These are phyloP conservation scores for Tylopilus sp. DNA, from an alignment of 768 basidiomycete species.

Conservation along the genomic window DNA sequence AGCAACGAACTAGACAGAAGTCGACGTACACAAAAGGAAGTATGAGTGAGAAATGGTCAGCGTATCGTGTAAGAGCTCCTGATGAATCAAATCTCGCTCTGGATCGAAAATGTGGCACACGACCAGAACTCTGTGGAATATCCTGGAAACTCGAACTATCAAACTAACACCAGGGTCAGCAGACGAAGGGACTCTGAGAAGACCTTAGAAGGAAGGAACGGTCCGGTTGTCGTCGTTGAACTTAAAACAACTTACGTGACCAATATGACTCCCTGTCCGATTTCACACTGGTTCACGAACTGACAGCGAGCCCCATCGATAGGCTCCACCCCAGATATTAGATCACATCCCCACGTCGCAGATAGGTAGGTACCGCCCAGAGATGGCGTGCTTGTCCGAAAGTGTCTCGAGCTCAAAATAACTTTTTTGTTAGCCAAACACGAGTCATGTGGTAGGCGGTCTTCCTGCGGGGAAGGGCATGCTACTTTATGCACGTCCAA, in stretches of 20 bases:
- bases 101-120: not conserved
- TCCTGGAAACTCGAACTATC: conserved; percentile 1
- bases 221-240: conserved; percentile 7
- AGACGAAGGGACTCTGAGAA: not conserved
- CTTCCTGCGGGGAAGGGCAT: conserved; percentile 5
- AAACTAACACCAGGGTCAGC: not conserved
- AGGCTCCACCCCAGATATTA: conserved; percentile 4
- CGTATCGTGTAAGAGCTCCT: conserved; percentile 15
- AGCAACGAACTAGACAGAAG: no score
- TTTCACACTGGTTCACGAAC: conserved; percentile 11
- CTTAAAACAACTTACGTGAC: conserved; percentile 2
- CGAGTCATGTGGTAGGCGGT: conserved; percentile 2
- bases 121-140: not conserved
- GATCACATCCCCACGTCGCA: conserved; percentile 19
- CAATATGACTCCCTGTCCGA: not conserved
- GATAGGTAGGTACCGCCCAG: conserved; percentile 15
- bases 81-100: no score
- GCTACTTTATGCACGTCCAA: conserved; percentile 14
- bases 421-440: conserved; percentile 4
- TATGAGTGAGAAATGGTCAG: conserved; percentile 10
- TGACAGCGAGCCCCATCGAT: conserved; percentile 5
- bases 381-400: conserved; percentile 9
- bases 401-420: conserved; percentile 19
- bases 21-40: not conserved
- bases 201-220: conserved; percentile 10